Percentiles rank a stretch among this genome's conserved stretches.
These are phyloP conservation scores for Inonotus obliquus DNA, from an alignment of 1,284 basidiomycete species.

Conservation along the genomic window DNA sequence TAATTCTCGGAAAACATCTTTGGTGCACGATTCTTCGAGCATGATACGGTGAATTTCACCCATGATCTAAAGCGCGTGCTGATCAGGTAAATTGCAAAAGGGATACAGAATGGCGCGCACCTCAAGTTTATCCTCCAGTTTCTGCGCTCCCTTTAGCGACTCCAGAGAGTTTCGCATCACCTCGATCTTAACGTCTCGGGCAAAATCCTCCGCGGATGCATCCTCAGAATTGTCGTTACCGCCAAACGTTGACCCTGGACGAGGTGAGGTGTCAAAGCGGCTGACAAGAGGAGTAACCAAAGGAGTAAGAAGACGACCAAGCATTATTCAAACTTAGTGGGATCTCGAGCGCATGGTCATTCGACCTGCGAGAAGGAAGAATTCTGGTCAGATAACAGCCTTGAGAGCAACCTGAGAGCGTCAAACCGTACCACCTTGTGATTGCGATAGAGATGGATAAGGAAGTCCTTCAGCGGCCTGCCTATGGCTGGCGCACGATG, in stretches of 20 bases:
- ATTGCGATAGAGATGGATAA: too few relatives aligned
- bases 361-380: not conserved
- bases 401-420: too few relatives aligned
- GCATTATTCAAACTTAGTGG: constrained; percentile 31
- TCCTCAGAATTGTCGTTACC: constrained; percentile 37
- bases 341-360: not conserved
- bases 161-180: constrained; percentile 66
- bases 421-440: too few relatives aligned
- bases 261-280: constrained; percentile 41
- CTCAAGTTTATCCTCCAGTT: constrained; percentile 42
- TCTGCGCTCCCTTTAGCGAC: constrained; percentile 53
- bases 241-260: constrained; percentile 23
- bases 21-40: constrained; percentile 54
- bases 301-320: constrained; percentile 47
- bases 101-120: constrained; percentile 32
- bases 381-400: not conserved
- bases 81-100: not conserved
- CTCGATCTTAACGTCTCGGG: constrained; percentile 63
- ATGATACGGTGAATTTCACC: constrained; percentile 58
- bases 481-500: too few relatives aligned
- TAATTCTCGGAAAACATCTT: constrained; percentile 71
- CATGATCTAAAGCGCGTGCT: constrained; percentile 39
- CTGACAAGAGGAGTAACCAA: constrained; percentile 47
- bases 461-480: too few relatives aligned
- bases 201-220: constrained; percentile 61